A percentile compares a stretch with the other conserved stretches of the same genome.
These are phyloP conservation scores for Diaporthe longicolla DNA, from an alignment of 2,329 filamentous ascomycete genomes.

Conservation along the genomic window DNA sequence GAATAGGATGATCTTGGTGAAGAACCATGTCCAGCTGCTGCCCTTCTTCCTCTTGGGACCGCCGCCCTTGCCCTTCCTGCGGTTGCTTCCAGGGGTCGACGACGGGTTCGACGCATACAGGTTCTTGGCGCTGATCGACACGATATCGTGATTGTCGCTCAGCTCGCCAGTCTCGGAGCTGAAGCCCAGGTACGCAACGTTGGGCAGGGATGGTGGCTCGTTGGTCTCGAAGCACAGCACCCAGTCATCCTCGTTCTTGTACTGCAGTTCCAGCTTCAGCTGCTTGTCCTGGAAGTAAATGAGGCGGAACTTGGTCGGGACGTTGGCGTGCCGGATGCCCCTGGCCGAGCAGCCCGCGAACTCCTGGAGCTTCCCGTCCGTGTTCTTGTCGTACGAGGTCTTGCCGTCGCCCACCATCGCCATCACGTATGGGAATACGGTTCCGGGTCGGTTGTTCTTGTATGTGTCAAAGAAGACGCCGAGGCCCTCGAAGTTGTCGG, in stretches of 20 bases:
- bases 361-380: constrained; percentile 94
- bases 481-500: constrained; percentile 92
- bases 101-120: constrained; percentile 78
- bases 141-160: constrained; percentile 97
- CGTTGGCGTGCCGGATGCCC: constrained; percentile 83
- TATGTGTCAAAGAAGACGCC: constrained; percentile 98
- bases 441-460: constrained; percentile 98
- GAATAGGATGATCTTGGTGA: constrained; percentile 88
- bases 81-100: constrained; percentile 55
- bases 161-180: constrained; percentile 95
- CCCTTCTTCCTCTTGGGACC: constrained; percentile 59
- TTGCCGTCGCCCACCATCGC: constrained; percentile 96
- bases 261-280: constrained; percentile 91
- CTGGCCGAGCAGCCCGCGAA: constrained; percentile 95
- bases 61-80: constrained; percentile 50
- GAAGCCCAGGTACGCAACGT: constrained; percentile 81
- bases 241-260: constrained; percentile 93
- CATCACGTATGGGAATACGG: constrained; percentile 98
- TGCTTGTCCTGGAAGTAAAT: constrained; percentile 98
- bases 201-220: constrained; percentile 81
- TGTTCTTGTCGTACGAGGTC: constrained; percentile 90
- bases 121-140: constrained; percentile 88
- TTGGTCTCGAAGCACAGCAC: constrained; percentile 86
- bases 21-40: constrained; percentile 72
- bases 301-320: constrained; percentile 87